Percentiles rank a stretch among this genome's conserved stretches.
Evolutionary conservation across 2,329 filamentous ascomycete species (phyloP).

Genomic region (Alternaria consortialis): DNA sequence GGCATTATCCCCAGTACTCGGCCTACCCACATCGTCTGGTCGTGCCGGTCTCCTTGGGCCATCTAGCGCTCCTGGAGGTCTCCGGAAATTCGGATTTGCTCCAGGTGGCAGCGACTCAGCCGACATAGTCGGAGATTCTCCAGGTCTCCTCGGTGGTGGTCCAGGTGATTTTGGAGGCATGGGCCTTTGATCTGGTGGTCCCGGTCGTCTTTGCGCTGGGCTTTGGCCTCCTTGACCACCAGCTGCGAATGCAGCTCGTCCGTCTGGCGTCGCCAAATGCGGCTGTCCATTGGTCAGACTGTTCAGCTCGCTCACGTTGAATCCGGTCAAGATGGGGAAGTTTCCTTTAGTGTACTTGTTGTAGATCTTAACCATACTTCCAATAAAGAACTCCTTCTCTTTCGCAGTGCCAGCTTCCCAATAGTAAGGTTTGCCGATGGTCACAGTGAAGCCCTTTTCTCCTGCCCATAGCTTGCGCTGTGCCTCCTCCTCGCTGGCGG

Average conservation of each 20-base stretch:
- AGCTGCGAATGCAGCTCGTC: constrained; percentile 28
- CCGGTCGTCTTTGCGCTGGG: constrained; percentile 24
- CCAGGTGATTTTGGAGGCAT: constrained; percentile 35
- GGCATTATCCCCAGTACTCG: constrained; percentile 41
- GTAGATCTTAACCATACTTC: constrained; percentile 94
- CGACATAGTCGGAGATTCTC: constrained; percentile 22
- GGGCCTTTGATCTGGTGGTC: constrained; percentile 27
- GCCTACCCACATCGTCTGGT: constrained; percentile 35
- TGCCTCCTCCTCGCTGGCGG: constrained; percentile 67
- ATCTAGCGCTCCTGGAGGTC: constrained; percentile 30
- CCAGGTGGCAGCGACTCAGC: constrained; percentile 22
- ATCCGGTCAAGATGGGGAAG: constrained; percentile 80
- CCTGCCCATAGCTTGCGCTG: constrained; percentile 78
- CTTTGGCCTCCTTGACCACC: constrained; percentile 17
- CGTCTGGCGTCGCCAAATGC: constrained; percentile 42
- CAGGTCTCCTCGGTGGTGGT: constrained; percentile 31
- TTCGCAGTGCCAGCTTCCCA: constrained; percentile 94
- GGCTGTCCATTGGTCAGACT: constrained; percentile 69
- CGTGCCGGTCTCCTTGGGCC: constrained; percentile 32
- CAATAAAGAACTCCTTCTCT: constrained; percentile 99
- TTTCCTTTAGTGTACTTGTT: constrained; percentile 83
- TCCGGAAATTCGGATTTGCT: constrained; percentile 34
- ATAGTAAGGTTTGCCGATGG: constrained; percentile 92
- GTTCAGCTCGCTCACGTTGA: constrained; percentile 81
- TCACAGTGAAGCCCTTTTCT: constrained; percentile 85